Evolutionary conservation across 1,284 basidiomycete species (phyloP), one percentile per base, ranked within the genome.

Genomic region (Xerocomus minutiporus): DNA sequence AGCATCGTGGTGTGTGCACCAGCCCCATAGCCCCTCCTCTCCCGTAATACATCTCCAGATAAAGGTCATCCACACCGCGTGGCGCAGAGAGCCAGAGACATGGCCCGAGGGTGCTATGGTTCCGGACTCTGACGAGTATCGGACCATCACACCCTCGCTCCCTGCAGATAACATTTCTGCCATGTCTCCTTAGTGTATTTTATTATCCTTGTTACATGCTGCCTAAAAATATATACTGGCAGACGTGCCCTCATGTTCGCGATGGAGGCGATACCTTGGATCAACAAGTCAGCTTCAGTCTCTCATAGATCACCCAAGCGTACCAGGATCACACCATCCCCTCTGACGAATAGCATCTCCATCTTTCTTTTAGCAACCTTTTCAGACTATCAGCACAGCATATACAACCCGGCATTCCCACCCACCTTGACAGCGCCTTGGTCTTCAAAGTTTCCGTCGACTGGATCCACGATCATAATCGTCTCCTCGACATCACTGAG

Each of bases 301-400:
- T 17, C 46, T 49, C 36, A 35, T n/a, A 34, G 8, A 38, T 28
- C 52, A 23, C 46, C 12, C 34, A 15, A 17, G 76, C 88, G 57
- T 58, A 93, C 92, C 68, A 96, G 74, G 59, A 96, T 95, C 13
- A 96, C 93, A 55, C 93, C 91, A 68, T 97, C 94, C 51, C 96
- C 96, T 68, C 96, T 80, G 2, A 99, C 95, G 65, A 98, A 99
- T 48, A 99, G 78, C 96, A 99, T 99, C 55, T 96, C 93, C 79
- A 95, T 86, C 71, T 91, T 95, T 62, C 95, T 80, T 74, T 94
- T 95, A 55, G 93, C 93, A 38, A 92, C 82, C 95, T 97, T 59
- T n/a, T 29, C 29, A 4, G 11, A 15, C 48, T 23, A n/a, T 65
- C 47, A 68, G 49, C 35, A 42, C 28, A 39, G 3, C 41, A 7